Evolutionary conservation across 2,329 filamentous ascomycete species (phyloP).

Genomic region (Cytospora mali): DNA sequence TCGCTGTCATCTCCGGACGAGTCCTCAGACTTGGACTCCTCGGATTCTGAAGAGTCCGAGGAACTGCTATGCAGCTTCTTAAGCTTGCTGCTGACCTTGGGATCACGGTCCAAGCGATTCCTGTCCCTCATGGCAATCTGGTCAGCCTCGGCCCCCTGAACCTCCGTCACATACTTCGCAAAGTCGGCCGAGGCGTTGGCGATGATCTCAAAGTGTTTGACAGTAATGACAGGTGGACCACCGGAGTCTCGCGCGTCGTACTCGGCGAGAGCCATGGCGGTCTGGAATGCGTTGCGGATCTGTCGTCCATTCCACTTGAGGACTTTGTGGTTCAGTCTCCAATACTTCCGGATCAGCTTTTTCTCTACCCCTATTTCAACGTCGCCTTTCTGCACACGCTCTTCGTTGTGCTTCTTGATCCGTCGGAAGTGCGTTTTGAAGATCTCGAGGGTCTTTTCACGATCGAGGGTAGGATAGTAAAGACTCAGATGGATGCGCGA

Average conservation of each 20-base stretch:
- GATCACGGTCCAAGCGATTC: neutral
- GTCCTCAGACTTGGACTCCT: too few relatives aligned
- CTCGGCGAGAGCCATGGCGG: conserved; percentile 3
- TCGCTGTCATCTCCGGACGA: neutral
- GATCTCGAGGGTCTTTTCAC: conserved; percentile 27
- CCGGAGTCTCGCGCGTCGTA: conserved; percentile 3
- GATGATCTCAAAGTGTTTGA: neutral
- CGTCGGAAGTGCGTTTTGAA: conserved; percentile 25
- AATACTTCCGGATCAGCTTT: neutral
- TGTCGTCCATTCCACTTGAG: conserved; percentile 12
- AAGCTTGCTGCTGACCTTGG: neutral
- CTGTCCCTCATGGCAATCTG: neutral
- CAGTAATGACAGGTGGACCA: neutral
- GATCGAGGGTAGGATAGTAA: conserved; percentile 37
- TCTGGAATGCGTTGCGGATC: conserved; percentile 20
- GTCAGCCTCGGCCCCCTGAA: neutral
- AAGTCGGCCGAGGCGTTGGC: neutral
- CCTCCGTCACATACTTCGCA: neutral
- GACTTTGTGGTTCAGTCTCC: neutral
- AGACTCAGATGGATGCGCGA: conserved; percentile 42
- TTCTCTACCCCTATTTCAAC: neutral
- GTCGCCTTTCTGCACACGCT: neutral
- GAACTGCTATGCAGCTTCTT: neutral
- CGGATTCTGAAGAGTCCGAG: neutral
- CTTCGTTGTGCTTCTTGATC: conserved; percentile 13